These are phyloP conservation scores for Amphirosellinia nigrospora DNA, from an alignment of 495 filamentous ascomycete species.

Conservation along the genomic window DNA sequence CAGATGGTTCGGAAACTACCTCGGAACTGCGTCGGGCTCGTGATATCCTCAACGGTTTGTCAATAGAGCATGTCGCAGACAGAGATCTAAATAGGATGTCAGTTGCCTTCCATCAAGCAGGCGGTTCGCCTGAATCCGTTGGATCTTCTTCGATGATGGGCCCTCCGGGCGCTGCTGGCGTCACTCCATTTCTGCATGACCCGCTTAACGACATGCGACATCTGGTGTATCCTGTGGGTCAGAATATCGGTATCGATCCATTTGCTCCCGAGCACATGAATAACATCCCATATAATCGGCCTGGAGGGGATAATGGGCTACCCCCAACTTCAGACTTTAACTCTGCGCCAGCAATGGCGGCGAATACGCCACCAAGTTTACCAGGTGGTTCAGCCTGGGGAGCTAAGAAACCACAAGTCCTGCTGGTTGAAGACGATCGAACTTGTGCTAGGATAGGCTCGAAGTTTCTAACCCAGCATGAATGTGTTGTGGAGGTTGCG, in stretches of 20 bases:
- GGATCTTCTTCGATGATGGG: constrained; percentile 53
- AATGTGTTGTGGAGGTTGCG: constrained; percentile 87
- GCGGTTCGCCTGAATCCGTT: constrained; percentile 54
- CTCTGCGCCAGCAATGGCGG: constrained; percentile 32
- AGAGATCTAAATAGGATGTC: constrained; percentile 77
- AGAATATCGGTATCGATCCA: constrained; percentile 89
- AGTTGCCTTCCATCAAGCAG: constrained; percentile 69
- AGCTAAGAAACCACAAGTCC: constrained; percentile 78
- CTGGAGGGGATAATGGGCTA: constrained; percentile 42
- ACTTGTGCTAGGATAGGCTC: constrained; percentile 93
- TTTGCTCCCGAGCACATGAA: constrained; percentile 93
- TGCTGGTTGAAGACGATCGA: constrained; percentile 94
- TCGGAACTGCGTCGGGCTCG: constrained; percentile 88
- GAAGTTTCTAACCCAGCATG: constrained; percentile 89
- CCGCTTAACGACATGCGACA: constrained; percentile 73
- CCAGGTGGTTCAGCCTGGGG: constrained; percentile 62
- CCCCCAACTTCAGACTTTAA: constrained; percentile 33
- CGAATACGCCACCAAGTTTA: constrained; percentile 37
- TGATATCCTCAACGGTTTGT: constrained; percentile 81
- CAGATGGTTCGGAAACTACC: constrained; percentile 65
- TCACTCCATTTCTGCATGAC: constrained; percentile 50
- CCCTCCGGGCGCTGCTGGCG: constrained; percentile 41
- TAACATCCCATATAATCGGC: constrained; percentile 83
- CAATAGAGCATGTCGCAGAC: constrained; percentile 79
- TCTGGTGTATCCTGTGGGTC: constrained; percentile 88